Evolutionary conservation across 441 rosid species (phyloP).

Genomic region (Mallotus repandus): DNA sequence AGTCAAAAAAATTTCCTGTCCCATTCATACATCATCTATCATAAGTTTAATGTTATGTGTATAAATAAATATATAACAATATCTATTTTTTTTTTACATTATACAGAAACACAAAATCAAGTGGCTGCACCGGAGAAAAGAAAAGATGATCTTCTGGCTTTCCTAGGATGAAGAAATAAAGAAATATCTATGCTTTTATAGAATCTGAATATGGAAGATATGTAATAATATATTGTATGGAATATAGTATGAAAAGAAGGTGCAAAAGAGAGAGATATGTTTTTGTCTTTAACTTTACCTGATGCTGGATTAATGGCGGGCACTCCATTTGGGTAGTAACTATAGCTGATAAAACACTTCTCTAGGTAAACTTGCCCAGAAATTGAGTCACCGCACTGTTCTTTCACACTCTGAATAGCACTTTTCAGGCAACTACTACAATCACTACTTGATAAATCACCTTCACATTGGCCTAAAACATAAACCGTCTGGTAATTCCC

Average conservation of each 20-base stretch:
- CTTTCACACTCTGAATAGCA: constrained; percentile 48
- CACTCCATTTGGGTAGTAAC: constrained; percentile 73
- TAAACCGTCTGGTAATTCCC: constrained; percentile 61
- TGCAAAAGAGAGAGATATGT: neutral
- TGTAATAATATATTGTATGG: no score
- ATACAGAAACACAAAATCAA: neutral
- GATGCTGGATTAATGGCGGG: constrained; percentile 48
- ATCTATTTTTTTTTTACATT: no score
- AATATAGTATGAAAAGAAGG: neutral
- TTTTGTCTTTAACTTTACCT: constrained; percentile 34
- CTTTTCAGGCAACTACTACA: constrained; percentile 62
- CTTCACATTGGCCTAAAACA: constrained; percentile 83
- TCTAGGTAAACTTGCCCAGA: constrained; percentile 66
- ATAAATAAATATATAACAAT: no score
- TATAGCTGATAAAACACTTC: constrained; percentile 73
- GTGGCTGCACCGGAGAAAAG: neutral
- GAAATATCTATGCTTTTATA: neutral
- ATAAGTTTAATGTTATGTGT: neutral
- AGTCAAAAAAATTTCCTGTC: constrained; percentile 11
- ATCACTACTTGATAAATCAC: constrained; percentile 57
- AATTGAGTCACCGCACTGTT: constrained; percentile 60
- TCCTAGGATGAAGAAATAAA: constrained; percentile 4
- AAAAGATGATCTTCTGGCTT: neutral
- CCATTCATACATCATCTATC: constrained; percentile 2
- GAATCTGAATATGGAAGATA: no score